These are phyloP conservation scores for Beauveria brongniartii DNA, from an alignment of 2,329 filamentous ascomycete species.

Conservation along the genomic window DNA sequence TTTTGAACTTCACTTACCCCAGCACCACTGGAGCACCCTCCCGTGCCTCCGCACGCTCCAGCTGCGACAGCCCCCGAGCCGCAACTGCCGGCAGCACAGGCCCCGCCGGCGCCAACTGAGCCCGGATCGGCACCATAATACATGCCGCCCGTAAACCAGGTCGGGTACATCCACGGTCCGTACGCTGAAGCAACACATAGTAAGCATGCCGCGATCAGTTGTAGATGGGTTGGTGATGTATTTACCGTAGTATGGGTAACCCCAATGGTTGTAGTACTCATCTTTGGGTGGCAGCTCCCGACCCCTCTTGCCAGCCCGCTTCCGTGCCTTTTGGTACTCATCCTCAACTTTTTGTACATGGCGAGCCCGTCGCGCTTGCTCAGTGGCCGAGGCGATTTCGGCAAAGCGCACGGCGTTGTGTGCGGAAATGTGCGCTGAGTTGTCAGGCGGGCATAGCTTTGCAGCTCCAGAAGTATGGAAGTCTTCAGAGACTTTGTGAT, in stretches of 20 bases:
- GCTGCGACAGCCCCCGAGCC: constrained; percentile 29
- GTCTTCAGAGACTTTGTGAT: constrained; percentile 22
- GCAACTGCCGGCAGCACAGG: constrained; percentile 40
- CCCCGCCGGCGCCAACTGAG: constrained; percentile 24
- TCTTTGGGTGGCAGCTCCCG: constrained; percentile 38
- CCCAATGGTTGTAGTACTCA: constrained; percentile 47
- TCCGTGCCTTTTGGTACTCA: constrained; percentile 47
- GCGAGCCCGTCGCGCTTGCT: constrained; percentile 12
- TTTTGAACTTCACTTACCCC: not conserved
- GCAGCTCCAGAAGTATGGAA: constrained; percentile 42
- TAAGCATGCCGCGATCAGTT: not conserved
- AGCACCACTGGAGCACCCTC: constrained; percentile 10
- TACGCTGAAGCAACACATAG: constrained; percentile 26
- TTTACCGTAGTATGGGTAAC: constrained; percentile 37
- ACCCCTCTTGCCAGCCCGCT: constrained; percentile 42
- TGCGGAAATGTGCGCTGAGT: constrained; percentile 61
- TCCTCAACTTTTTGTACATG: constrained; percentile 34
- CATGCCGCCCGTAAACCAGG: constrained; percentile 34
- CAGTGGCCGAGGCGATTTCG: not conserved
- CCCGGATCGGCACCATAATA: constrained; percentile 39
- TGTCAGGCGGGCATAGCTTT: constrained; percentile 43
- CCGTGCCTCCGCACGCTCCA: constrained; percentile 36
- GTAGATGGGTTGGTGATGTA: not conserved
- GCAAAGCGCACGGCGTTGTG: constrained; percentile 54
- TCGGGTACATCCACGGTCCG: constrained; percentile 35